Evolutionary conservation across 306 rosid genomes (phyloP).

Genomic region (Glycine tomentella): DNA sequence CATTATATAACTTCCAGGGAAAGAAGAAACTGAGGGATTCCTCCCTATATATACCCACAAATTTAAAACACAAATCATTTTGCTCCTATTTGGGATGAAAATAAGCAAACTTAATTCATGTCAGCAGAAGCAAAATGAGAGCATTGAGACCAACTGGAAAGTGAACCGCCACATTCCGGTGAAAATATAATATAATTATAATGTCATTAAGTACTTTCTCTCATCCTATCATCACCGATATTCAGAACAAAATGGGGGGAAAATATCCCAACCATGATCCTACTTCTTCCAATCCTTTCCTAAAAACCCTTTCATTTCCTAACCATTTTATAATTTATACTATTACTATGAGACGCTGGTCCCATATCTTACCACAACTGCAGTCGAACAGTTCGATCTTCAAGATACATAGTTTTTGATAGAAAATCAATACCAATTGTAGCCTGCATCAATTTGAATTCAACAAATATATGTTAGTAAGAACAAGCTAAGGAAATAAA

Average conservation of each 20-base stretch:
- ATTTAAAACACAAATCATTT: not conserved
- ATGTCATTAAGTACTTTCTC: not conserved
- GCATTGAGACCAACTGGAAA: not conserved
- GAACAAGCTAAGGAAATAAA: slow-evolving; percentile 15
- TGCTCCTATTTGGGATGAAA: slow-evolving; percentile 11
- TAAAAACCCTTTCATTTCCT: not conserved
- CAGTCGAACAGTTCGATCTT: slow-evolving; percentile 61
- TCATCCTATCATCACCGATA: not conserved
- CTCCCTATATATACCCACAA: not conserved
- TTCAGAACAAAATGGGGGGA: not conserved
- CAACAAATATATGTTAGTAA: not conserved
- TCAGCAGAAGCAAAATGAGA: not conserved
- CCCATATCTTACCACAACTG: slow-evolving; percentile 54
- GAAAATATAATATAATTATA: not conserved
- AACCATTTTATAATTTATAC: not conserved
- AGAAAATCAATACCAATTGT: slow-evolving; percentile 62
- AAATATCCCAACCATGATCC: not conserved
- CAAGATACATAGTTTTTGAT: slow-evolving; percentile 61
- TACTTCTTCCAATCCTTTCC: not conserved
- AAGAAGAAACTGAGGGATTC: not conserved
- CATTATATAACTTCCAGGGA: not conserved
- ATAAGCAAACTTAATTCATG: not conserved
- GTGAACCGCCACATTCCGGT: not conserved
- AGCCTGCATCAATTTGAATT: slow-evolving; percentile 43
- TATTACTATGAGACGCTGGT: not conserved